Evolutionary conservation across 352 stramenopile species (phyloP).

Genomic region (Phytophthora ramorum): DNA sequence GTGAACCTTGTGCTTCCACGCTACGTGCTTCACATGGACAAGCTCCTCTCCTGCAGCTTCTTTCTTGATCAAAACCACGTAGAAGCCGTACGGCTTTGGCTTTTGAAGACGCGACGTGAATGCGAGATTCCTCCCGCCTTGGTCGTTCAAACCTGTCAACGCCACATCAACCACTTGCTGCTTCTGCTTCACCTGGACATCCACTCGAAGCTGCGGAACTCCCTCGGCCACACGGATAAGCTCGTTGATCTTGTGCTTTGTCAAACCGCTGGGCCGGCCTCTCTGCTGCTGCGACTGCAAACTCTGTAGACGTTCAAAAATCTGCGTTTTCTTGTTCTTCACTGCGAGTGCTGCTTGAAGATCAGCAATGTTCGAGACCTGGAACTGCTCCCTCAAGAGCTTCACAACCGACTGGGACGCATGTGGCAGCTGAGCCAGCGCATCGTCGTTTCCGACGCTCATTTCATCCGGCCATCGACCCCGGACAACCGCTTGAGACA

Average conservation of each 20-base stretch:
- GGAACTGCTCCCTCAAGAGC: constrained; percentile 35
- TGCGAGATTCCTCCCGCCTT: constrained; percentile 36
- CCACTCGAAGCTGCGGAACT: constrained; percentile 52
- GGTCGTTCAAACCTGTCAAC: constrained; percentile 43
- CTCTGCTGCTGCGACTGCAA: constrained; percentile 24
- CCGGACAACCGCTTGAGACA: constrained; percentile 68
- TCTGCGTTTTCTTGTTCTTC: constrained; percentile 40
- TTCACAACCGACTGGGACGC: constrained; percentile 39
- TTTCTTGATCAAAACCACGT: constrained; percentile 60
- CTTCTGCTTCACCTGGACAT: constrained; percentile 28
- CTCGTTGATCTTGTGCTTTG: constrained; percentile 53
- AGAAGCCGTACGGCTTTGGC: constrained; percentile 76
- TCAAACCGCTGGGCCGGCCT: constrained; percentile 24
- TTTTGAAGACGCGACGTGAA: constrained; percentile 63
- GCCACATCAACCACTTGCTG: constrained; percentile 44
- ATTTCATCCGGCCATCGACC: constrained; percentile 50
- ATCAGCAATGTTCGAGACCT: constrained; percentile 38
- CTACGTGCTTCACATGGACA: constrained; percentile 71
- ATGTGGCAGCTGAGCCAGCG: constrained; percentile 60
- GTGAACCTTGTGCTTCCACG: constrained; percentile 51
- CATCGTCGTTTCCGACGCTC: constrained; percentile 9
- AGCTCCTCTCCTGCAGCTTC: constrained; percentile 28
- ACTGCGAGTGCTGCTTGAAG: constrained; percentile 42
- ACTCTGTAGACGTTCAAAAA: constrained; percentile 43
- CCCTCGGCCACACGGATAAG: constrained; percentile 50